Conservation (phyloP, 768 basidiomycete species). For the Tricholoma saponaceum region DNA sequence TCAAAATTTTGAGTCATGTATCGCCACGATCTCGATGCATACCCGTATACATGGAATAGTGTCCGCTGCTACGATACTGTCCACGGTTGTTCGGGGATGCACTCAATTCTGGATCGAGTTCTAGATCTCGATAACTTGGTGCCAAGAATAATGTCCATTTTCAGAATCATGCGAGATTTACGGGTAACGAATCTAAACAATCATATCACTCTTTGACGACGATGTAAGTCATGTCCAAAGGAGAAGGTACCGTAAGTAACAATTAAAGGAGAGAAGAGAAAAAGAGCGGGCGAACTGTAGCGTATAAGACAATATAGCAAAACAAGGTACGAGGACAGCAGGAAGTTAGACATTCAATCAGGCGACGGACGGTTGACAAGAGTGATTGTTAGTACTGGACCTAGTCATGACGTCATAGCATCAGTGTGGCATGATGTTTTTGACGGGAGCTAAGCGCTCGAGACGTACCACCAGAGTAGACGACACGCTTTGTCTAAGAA, state of each 20-base stretch:
- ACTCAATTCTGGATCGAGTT: too few relatives aligned
- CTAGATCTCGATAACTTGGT: too few relatives aligned
- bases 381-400: too few relatives aligned
- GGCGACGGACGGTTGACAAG: too few relatives aligned
- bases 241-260: too few relatives aligned
- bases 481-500: constrained; percentile 3
- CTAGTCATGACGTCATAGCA: not conserved
- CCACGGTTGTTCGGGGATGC: too few relatives aligned
- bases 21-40: too few relatives aligned
- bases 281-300: not conserved
- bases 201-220: not conserved
- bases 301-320: not conserved
- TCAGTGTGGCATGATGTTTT: not conserved
- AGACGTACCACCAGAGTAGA: not conserved
- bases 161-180: too few relatives aligned
- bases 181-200: not conserved
- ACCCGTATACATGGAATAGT: too few relatives aligned
- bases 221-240: not conserved
- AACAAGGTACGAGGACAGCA: not conserved
- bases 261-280: not conserved
- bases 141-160: too few relatives aligned
- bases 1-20: too few relatives aligned
- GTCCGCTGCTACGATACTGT: too few relatives aligned
- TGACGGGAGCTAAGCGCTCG: not conserved
- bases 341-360: not conserved